Base-by-base conservation (phyloP, 257 asterid genomes). In the Nicotiana paniculata region DNA sequence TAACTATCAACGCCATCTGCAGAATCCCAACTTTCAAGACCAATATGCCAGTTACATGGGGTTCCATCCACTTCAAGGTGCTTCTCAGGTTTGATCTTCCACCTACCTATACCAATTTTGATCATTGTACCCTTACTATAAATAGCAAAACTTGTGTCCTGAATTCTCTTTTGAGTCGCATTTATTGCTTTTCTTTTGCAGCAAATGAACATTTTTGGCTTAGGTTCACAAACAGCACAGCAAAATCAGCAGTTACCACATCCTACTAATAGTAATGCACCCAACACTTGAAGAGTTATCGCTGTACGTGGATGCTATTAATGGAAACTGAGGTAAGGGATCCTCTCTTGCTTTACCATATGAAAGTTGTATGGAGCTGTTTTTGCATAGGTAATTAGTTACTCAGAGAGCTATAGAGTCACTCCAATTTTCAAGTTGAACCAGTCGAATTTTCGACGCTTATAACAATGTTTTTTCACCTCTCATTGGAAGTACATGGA, bases 41-140 rank as follows among this genome's bases (percentile, higher is more conserved):
- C 96, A 92, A 54, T 93, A 88, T 83, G 97, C 93, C 28, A 88
- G 88, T 66, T 90, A 84, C 86, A 86, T 89, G 92, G 92, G 87
- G 32, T 90, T 94, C 84, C 88, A 86, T 43, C 86, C 91, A 9
- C 78, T 86, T 80, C 95, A 90, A 51, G 88, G 85, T 79, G 67
- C 90, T 81, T 82, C 91, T 58, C 95, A 93, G 96, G 97, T 92
- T 68, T 51, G 79, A 75, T 74, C 79, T 26, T 24, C 59, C 35
- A 46, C 59, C 4, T 43, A 9, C 77, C 77, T 37, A 37, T 68
- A 39, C 77, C 33, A 39, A 35, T 57, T 18, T 79, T 72, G 26
- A 32, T 43, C 6, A 59, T 21, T 21, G 55, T 18, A 13, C n/a
- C 18, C 18, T 30, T 59, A 35, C 17, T 62, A 26, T 28, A 18